Conservation (phyloP, 192 early-diverging fungal species). For the Chytriomyces confervae region DNA sequence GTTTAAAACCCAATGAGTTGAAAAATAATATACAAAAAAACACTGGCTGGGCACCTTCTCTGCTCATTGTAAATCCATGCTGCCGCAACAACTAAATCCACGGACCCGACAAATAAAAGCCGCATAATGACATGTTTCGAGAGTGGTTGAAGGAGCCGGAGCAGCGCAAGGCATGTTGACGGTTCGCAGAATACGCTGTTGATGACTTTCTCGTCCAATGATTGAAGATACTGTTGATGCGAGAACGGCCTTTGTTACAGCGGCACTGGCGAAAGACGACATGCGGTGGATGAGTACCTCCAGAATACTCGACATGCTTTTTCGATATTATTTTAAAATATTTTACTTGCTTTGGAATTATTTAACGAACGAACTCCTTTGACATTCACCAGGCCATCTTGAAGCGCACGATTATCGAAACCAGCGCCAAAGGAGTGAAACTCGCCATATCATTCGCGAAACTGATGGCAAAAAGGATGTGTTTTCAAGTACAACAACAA, state of each 20-base stretch:
- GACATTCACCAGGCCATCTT: too few relatives aligned
- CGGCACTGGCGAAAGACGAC: background rate
- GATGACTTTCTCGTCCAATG: slow-evolving; percentile 74
- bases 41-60: background rate
- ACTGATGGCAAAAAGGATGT: too few relatives aligned
- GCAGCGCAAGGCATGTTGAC: slow-evolving; percentile 91
- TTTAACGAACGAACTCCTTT: too few relatives aligned
- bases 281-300: background rate
- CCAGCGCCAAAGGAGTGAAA: too few relatives aligned
- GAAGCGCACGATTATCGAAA: too few relatives aligned
- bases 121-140: slow-evolving; percentile 91
- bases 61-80: slow-evolving; percentile 55
- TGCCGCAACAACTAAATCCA: slow-evolving; percentile 65
- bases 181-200: slow-evolving; percentile 84
- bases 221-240: slow-evolving; percentile 40
- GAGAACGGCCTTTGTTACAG: background rate
- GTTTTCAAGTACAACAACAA: too few relatives aligned
- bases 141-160: slow-evolving; percentile 83
- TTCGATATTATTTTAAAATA: background rate
- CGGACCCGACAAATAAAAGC: slow-evolving; percentile 74
- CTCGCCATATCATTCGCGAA: too few relatives aligned
- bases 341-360: too few relatives aligned
- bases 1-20: background rate
- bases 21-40: slow-evolving; percentile 1
- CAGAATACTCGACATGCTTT: background rate